These are phyloP conservation scores for Russula brevipes DNA, from an alignment of 768 basidiomycete genomes.

Conservation along the genomic window DNA sequence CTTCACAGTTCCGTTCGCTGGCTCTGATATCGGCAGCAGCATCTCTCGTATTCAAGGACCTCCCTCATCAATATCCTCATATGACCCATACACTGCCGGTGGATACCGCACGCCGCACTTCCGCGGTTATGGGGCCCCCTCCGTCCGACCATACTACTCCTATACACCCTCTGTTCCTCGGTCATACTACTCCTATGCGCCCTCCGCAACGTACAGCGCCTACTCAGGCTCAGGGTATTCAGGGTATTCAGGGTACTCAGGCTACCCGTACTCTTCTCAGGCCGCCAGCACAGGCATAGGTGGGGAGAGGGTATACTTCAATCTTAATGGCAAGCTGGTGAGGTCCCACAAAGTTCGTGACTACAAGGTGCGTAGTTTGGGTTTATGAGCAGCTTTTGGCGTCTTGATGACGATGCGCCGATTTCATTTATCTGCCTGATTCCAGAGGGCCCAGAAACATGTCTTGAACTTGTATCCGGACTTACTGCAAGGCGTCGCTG, in stretches of 20 bases:
- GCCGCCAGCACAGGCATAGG: neutral
- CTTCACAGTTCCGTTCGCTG: neutral
- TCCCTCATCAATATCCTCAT: neutral
- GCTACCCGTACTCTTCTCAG: neutral
- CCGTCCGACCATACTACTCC: conserved; percentile 2
- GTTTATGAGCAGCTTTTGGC: neutral
- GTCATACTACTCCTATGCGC: neutral
- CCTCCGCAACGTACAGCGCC: neutral
- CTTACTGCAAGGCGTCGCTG: conserved; percentile 5
- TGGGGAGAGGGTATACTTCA: conserved; percentile 12
- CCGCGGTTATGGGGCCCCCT: neutral
- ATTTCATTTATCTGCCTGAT: neutral
- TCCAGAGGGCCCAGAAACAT: conserved; percentile 12
- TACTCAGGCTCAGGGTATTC: neutral
- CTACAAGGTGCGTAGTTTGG: conserved; percentile 11
- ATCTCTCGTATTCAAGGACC: neutral
- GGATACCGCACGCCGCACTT: neutral
- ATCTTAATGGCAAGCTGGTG: conserved; percentile 12
- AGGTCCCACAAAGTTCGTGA: conserved; percentile 10
- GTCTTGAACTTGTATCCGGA: conserved; percentile 14
- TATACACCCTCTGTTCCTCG: too few relatives aligned
- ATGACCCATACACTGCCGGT: conserved; percentile 6
- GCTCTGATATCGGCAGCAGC: neutral
- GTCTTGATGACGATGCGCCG: neutral
- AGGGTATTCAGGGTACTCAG: too few relatives aligned